Percentiles rank a stretch among this genome's conserved stretches.
Evolutionary conservation across 2,329 filamentous ascomycete species (phyloP).

Genomic region (Sporothrix euskadiensis): DNA sequence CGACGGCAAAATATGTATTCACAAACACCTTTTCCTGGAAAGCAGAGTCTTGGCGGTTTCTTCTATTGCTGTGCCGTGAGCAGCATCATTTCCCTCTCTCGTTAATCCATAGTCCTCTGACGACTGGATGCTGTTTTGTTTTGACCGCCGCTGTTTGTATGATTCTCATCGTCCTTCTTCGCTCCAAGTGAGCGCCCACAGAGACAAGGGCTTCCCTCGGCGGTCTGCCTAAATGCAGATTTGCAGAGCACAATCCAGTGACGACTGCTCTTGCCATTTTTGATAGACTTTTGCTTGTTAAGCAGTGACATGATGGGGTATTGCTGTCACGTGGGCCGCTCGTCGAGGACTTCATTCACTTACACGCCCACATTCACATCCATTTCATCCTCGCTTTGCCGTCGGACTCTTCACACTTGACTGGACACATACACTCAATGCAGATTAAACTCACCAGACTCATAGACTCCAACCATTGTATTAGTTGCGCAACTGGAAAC

Average conservation of each 20-base stretch:
- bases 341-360: neutral
- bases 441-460: neutral
- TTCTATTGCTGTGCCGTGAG: slow-evolving; percentile 1
- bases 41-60: slow-evolving; percentile 17
- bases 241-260: neutral
- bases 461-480: neutral
- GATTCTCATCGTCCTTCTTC: neutral
- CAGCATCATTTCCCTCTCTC: neutral
- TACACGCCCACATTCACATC: neutral
- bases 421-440: neutral
- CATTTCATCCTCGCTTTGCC: neutral
- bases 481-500: neutral
- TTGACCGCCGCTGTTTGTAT: neutral
- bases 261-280: neutral
- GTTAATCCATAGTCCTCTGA: neutral
- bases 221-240: slow-evolving; percentile 4
- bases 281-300: neutral
- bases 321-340: neutral
- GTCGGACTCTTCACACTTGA: neutral
- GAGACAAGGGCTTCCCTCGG: neutral
- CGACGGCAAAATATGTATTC: neutral
- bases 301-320: neutral
- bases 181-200: neutral
- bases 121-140: slow-evolving; percentile 9
- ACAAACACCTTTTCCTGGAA: neutral